Evolutionary conservation across 208 protist species (phyloP).

Genomic region (Trypanosoma melophagium): DNA sequence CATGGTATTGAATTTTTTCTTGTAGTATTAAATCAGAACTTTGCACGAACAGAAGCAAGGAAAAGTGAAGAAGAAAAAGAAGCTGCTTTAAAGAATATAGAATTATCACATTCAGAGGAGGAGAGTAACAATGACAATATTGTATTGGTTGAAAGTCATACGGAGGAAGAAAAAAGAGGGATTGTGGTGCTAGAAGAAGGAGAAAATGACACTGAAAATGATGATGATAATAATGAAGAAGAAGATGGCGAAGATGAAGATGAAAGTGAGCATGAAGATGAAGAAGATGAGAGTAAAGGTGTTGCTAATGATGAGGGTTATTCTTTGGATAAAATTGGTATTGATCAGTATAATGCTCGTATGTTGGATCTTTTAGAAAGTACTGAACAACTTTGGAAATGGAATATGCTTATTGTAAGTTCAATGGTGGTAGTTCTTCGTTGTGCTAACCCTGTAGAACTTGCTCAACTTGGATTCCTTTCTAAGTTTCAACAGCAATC

Average conservation of each 20-base stretch:
- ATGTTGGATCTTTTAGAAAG: constrained; percentile 70
- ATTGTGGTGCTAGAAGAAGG: constrained; percentile 2
- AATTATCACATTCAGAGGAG: constrained; percentile 1
- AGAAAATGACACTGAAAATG: constrained; percentile 18
- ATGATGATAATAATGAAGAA: constrained; percentile 3
- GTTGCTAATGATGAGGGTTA: constrained; percentile 4
- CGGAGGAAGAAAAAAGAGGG: constrained; percentile 11
- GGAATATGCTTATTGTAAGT: constrained; percentile 66
- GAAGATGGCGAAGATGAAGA: constrained; percentile 28
- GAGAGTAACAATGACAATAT: constrained; percentile 1
- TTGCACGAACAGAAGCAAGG: constrained; percentile 34
- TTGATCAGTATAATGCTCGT: constrained; percentile 47
- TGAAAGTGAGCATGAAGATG: constrained; percentile 5
- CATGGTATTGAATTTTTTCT: constrained; percentile 84
- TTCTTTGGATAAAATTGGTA: constrained; percentile 7
- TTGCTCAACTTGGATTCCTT: constrained; percentile 54
- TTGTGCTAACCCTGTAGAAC: constrained; percentile 53
- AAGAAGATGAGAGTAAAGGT: not conserved
- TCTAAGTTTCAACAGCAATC: constrained; percentile 34
- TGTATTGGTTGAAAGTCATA: constrained; percentile 15
- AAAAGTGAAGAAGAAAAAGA: constrained; percentile 22
- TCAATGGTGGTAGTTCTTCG: constrained; percentile 60
- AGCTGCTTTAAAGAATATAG: not conserved
- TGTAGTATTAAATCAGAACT: constrained; percentile 86
- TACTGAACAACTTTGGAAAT: constrained; percentile 80